These are phyloP conservation scores for Gaeumannomyces sp. DNA, from an alignment of 2,329 filamentous ascomycete genomes.

Conservation along the genomic window DNA sequence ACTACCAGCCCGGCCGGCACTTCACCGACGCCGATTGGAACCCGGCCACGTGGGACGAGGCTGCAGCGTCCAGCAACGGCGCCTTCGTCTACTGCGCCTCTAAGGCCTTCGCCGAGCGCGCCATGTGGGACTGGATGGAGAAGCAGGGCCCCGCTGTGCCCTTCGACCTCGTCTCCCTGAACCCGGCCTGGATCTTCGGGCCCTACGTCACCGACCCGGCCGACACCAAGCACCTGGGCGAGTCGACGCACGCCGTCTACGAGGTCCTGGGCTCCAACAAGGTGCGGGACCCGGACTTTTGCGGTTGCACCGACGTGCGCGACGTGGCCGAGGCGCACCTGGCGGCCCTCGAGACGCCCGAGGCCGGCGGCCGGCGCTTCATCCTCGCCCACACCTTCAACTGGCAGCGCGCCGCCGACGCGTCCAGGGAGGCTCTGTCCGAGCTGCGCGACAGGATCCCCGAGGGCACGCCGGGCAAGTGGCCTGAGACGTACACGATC, in stretches of 20 bases:
- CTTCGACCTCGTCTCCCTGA: slow-evolving; percentile 38
- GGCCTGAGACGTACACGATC: slow-evolving; percentile 13
- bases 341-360: slow-evolving; percentile 9
- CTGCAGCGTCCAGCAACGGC: slow-evolving; percentile 22
- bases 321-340: slow-evolving; percentile 11
- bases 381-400: slow-evolving; percentile 18
- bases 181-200: slow-evolving; percentile 15
- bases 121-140: slow-evolving; percentile 46
- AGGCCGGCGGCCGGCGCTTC: slow-evolving; percentile 21
- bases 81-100: slow-evolving; percentile 45
- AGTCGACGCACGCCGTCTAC: slow-evolving; percentile 13
- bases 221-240: slow-evolving; percentile 4
- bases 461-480: slow-evolving; percentile 12
- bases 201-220: slow-evolving; percentile 10
- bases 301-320: slow-evolving; percentile 13
- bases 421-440: slow-evolving; percentile 14
- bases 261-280: slow-evolving; percentile 9
- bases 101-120: slow-evolving; percentile 48
- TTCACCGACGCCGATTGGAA: slow-evolving; percentile 49
- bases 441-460: slow-evolving; percentile 13
- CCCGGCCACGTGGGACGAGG: slow-evolving; percentile 41
- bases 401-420: slow-evolving; percentile 19
- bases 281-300: slow-evolving; percentile 12
- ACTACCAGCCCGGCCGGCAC: slow-evolving; percentile 15
- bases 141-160: slow-evolving; percentile 25